phyloP scores from a whole-genome alignment of 345 rosid species.

The Eucalyptus decipiens region DNA sequence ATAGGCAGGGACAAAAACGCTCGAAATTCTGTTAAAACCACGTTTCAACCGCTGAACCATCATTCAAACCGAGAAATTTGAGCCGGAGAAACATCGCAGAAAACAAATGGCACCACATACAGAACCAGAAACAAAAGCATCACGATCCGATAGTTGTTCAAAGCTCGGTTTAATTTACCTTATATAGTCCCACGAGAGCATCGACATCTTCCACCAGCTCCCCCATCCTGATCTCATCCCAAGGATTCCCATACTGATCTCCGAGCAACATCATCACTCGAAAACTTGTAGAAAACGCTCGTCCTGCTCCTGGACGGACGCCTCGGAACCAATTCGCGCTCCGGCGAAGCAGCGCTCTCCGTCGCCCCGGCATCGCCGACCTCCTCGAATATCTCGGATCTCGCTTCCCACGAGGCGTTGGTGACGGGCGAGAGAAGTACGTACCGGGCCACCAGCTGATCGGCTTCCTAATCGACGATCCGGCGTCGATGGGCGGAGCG shows the following conservation, averaged over 20 bases:
- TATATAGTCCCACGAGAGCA: conserved; percentile 85
- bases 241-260: conserved; percentile 77
- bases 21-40: neutral
- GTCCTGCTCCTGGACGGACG: conserved; percentile 72
- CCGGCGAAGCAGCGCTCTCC: neutral
- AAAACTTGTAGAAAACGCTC: conserved; percentile 46
- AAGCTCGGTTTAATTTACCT: conserved; percentile 19
- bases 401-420: conserved; percentile 85
- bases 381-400: conserved; percentile 48
- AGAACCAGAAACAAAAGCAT: neutral
- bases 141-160: neutral
- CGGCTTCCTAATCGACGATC: conserved; percentile 68
- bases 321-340: conserved; percentile 20
- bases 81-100: neutral
- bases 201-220: conserved; percentile 84
- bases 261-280: conserved; percentile 58
- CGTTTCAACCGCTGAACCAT: neutral
- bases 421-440: conserved; percentile 84
- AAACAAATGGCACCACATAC: neutral
- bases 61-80: neutral
- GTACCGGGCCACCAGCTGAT: conserved; percentile 85
- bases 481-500: conserved; percentile 48
- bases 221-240: conserved; percentile 77
- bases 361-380: neutral
- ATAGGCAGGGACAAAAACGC: neutral